phyloP scores from a whole-genome alignment of 73 alveolate species.

The Loxodes magnus region DNA sequence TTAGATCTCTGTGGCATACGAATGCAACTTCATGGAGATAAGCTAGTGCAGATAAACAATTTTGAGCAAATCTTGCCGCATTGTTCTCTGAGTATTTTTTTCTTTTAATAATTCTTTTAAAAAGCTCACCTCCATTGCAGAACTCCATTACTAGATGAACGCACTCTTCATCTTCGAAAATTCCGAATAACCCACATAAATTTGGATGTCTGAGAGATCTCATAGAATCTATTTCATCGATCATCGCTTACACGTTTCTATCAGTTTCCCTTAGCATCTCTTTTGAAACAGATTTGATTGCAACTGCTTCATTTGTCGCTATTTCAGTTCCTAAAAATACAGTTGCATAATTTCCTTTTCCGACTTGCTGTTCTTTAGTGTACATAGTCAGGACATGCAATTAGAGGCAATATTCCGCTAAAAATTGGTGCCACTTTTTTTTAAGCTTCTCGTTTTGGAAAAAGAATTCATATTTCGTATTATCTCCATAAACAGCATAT shows the following conservation, averaged over 20 bases:
- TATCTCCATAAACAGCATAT: no score
- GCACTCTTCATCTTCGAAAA: conserved; percentile 21
- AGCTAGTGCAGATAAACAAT: neutral
- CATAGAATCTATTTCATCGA: neutral
- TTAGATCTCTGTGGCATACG: conserved; percentile 24
- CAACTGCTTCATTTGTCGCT: neutral
- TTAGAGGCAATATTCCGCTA: no score
- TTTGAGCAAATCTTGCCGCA: neutral
- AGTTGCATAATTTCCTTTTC: neutral
- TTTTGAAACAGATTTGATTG: neutral
- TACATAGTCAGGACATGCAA: no score
- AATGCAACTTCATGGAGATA: conserved; percentile 6
- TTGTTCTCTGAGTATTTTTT: neutral
- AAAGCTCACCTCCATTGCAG: neutral
- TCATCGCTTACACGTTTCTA: conserved; percentile 19
- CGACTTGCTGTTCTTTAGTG: no score
- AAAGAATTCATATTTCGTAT: no score
- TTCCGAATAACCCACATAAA: conserved; percentile 16
- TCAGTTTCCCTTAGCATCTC: neutral
- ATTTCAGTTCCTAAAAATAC: neutral
- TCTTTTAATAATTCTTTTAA: neutral
- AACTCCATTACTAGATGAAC: conserved; percentile 20
- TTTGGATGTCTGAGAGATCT: conserved; percentile 19
- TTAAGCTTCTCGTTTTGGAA: no score
- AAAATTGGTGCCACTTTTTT: no score